Evolutionary conservation across 2,329 filamentous ascomycete species (phyloP).

Genomic region (Nakataea oryzae): DNA sequence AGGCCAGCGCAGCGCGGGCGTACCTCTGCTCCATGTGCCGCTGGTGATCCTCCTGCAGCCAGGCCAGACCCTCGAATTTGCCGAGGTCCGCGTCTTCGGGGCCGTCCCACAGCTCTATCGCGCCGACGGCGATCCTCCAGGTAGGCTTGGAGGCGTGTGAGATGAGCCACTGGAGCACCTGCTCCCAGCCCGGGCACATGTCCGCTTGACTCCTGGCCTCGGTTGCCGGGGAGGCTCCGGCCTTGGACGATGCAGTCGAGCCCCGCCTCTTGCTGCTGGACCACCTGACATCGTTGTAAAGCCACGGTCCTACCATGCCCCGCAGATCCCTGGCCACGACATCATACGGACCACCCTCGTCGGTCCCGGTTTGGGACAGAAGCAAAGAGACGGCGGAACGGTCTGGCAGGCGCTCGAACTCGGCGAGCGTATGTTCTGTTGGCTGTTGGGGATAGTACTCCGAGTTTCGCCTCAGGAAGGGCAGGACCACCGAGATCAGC

Average conservation of each 20-base stretch:
- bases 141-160: conserved; percentile 41
- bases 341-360: conserved; percentile 19
- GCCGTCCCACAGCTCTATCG: conserved; percentile 63
- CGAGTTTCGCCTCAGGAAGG: conserved; percentile 56
- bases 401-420: conserved; percentile 53
- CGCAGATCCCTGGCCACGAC: conserved; percentile 53
- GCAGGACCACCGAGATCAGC: conserved; percentile 59
- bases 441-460: conserved; percentile 54
- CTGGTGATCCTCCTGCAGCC: conserved; percentile 50
- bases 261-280: conserved; percentile 20
- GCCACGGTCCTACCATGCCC: conserved; percentile 62
- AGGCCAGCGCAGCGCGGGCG: conserved; percentile 56
- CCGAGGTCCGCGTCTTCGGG: conserved; percentile 61
- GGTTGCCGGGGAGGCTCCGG: conserved; percentile 11
- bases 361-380: conserved; percentile 38
- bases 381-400: conserved; percentile 48
- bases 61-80: conserved; percentile 37
- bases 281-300: conserved; percentile 55
- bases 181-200: conserved; percentile 53
- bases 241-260: conserved; percentile 11
- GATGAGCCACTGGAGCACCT: conserved; percentile 57
- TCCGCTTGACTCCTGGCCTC: background rate
- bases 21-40: conserved; percentile 53
- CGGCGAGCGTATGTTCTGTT: conserved; percentile 41
- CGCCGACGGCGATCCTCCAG: conserved; percentile 52